Evolutionary conservation across 768 basidiomycete species (phyloP).

Genomic region (Tephrocybe rancida): DNA sequence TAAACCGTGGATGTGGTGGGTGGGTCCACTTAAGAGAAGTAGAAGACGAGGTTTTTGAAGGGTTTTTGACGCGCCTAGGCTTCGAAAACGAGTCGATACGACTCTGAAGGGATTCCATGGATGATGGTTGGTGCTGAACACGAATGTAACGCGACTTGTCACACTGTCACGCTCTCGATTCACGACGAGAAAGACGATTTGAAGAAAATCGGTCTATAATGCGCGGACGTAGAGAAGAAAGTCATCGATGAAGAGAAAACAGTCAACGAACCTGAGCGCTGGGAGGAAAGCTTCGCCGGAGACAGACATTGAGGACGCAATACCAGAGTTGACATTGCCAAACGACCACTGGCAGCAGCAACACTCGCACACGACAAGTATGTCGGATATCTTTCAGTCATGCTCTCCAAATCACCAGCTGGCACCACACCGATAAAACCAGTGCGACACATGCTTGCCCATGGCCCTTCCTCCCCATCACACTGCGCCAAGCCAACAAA

Average conservation of each 20-base stretch:
- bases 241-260: constrained; percentile 26
- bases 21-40: constrained; percentile 79
- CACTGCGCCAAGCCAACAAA: no score
- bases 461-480: no score
- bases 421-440: constrained; percentile 46
- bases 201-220: constrained; percentile 25
- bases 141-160: constrained; percentile 37
- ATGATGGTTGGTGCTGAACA: constrained; percentile 24
- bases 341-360: constrained; percentile 15
- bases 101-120: constrained; percentile 56
- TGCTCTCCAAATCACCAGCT: constrained; percentile 29
- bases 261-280: background rate
- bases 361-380: constrained; percentile 40
- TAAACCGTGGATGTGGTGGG: constrained; percentile 47
- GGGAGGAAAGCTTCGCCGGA: constrained; percentile 23
- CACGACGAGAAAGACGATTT: constrained; percentile 3
- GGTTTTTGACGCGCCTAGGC: constrained; percentile 62
- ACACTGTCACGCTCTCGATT: constrained; percentile 11
- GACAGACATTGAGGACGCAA: constrained; percentile 8
- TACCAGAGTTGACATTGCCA: constrained; percentile 20
- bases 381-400: constrained; percentile 48
- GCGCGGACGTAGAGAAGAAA: constrained; percentile 40
- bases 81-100: constrained; percentile 73
- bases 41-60: constrained; percentile 47
- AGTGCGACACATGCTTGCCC: constrained; percentile 72